Percentiles rank a stretch among this genome's conserved stretches.
Evolutionary conservation across 371 early-diverging fungal genomes (phyloP).

Genomic region (Coemansia sp.): DNA sequence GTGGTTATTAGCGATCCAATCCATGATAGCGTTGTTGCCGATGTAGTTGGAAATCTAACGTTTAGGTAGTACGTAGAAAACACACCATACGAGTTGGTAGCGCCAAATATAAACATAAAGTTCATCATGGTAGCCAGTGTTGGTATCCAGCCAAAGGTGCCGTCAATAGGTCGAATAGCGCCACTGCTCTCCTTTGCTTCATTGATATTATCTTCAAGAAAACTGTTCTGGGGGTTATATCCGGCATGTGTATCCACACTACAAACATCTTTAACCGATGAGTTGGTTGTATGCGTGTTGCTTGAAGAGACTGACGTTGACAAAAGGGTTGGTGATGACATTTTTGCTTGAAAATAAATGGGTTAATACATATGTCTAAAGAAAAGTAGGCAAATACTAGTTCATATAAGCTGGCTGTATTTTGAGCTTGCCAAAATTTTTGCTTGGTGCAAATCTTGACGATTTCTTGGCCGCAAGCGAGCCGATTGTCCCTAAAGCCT

Average conservation of each 20-base stretch:
- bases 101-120: constrained; percentile 47
- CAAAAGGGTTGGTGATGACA: neutral
- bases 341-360: neutral
- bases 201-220: neutral
- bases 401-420: neutral
- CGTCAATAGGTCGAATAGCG: constrained; percentile 16
- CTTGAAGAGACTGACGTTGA: neutral
- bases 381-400: neutral
- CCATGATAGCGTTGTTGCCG: constrained; percentile 42
- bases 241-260: neutral
- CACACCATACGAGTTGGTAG: constrained; percentile 44
- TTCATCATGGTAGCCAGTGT: constrained; percentile 39
- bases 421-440: neutral
- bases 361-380: neutral
- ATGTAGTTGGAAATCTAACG: constrained; percentile 19
- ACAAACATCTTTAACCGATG: neutral
- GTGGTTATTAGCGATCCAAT: constrained; percentile 42
- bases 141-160: constrained; percentile 42
- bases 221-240: neutral
- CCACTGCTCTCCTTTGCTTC: neutral
- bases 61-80: constrained; percentile 53
- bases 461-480: neutral
- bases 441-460: neutral
- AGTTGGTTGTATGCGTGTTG: neutral
- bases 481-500: neutral